A percentile compares a stretch with the other conserved stretches of the same genome.
Evolutionary conservation across 2,329 filamentous ascomycete genomes (phyloP).

Genomic region (Penicillium janthinellum): DNA sequence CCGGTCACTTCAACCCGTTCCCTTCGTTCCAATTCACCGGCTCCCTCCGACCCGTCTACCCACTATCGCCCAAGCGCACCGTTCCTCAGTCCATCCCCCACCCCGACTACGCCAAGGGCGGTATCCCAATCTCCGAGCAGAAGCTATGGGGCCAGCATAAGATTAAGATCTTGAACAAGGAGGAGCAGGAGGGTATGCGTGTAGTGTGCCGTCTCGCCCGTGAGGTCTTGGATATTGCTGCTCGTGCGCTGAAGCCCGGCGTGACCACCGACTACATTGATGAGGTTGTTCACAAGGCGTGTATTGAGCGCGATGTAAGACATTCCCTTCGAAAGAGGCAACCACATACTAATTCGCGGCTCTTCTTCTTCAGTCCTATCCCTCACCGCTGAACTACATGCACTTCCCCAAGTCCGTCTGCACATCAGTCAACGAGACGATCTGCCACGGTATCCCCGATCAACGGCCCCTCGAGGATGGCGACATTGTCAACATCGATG

Average conservation of each 20-base stretch:
- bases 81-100: slow-evolving; percentile 78
- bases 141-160: slow-evolving; percentile 72
- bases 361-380: slow-evolving; percentile 72
- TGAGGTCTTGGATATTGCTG: slow-evolving; percentile 91
- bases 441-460: slow-evolving; percentile 98
- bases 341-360: background rate
- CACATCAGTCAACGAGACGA: slow-evolving; percentile 94
- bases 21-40: slow-evolving; percentile 84
- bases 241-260: slow-evolving; percentile 79
- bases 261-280: slow-evolving; percentile 96
- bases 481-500: slow-evolving; percentile 96
- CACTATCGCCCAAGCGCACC: slow-evolving; percentile 69
- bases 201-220: slow-evolving; percentile 84
- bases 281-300: slow-evolving; percentile 91
- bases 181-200: slow-evolving; percentile 85
- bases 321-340: background rate
- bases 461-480: slow-evolving; percentile 83
- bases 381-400: slow-evolving; percentile 92
- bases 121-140: slow-evolving; percentile 69
- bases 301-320: slow-evolving; percentile 84
- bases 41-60: slow-evolving; percentile 80
- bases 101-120: slow-evolving; percentile 86
- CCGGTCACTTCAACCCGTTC: slow-evolving; percentile 88
- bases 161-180: slow-evolving; percentile 77
- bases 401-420: slow-evolving; percentile 98